Base-by-base conservation (phyloP, 148 eudicot genomes). In the Talinum fruticosum region DNA sequence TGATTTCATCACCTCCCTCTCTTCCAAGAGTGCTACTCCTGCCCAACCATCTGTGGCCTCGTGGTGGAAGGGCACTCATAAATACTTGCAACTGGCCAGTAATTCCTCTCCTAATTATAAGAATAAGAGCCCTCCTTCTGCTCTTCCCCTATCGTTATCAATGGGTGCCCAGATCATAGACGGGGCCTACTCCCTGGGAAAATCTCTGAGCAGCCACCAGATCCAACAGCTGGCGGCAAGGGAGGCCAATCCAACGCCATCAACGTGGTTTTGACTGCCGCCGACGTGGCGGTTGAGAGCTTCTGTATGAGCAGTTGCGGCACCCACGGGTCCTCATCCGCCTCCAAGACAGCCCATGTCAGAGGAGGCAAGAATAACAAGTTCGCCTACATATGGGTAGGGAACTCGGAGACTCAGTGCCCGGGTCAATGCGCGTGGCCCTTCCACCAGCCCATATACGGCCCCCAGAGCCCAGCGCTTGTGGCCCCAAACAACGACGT, bases 381-480 rank as follows among this genome's bases (percentile, higher is more conserved):
- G 69, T 84, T 75, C 14, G 80, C 91, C 3, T 88, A 88, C 85
- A 81, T 83, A 4, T 88, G 91, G 91, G 91, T 88, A 2, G 91
- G 91, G 3, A 88, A 88, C 73, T 82, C 91, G 0, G 89, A 79
- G 75, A 83, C 79, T 12, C 84, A 86, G 35, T 84, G 88, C 66
- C 85, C 89, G 16, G 84, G 87, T 3, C 86, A 84, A 65, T 79
- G 89, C 41, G 91, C 88, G 0, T 85, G 89, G 89, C 89, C 91
- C 0, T 87, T 85, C 47, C 90, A 89, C 80, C 88, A 87, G 78
- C 92, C 92, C 79, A 87, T 87, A 7, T 89, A 87, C 85, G 92
- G 92, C 57, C 92, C 90, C 23, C 90, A 89, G 26, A 71, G 81
- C 76, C 79, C 86, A 13, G 85, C 92, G 0, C 33, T 89, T 35